Base-by-base conservation (phyloP, 192 early-diverging fungal genomes). In the Borealophlyctis nickersoniae region DNA sequence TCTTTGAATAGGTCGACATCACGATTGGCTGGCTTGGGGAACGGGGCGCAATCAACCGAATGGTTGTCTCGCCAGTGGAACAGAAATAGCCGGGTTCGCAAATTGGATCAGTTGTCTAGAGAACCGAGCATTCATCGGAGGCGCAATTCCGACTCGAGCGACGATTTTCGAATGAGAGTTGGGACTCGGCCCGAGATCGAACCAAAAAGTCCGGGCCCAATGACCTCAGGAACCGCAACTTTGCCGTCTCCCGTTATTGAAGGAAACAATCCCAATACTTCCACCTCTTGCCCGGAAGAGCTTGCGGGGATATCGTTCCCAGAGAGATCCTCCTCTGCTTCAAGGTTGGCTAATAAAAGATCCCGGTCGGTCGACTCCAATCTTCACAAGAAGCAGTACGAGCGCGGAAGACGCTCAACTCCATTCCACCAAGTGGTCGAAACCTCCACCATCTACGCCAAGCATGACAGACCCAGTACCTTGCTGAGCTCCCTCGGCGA, bases 361-460 rank as follows among this genome's bases (percentile, higher is more conserved):
- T 72, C 70, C 14, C 56, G 64, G 31, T 72, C 70, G 1, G 34
- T 72, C 33, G 70, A 72, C 55, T 72, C 57, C 53, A 35, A 60
- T 36, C 11, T 62, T 9, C 29, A 72, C 36, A 62, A 62, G 49
- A 48, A 53, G 50, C 16, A 13, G 13, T 7, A 16, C 2, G 35
- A 49, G 22, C 35, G 36, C 4, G 13, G 36, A 31, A 50, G 28
- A n/a, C 39, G 30, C 23, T n/a, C n/a, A n/a, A 52, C 32, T 7
- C 49, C 48, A 27, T 7, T 35, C 19, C 70, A 66, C 39, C 65
- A 68, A 34, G 62, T 73, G 7, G 56, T 73, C 16, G 71, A 73
- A 34, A 73, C 71, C 2, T 58, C 53, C 4, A 73, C 71, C 14
- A 73, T 73, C 24, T 73, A 68, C 54, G 59, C 65, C 0, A 62